A percentile compares a stretch with the other conserved stretches of the same genome.
These are phyloP conservation scores for Lagenidium sp. DNA, from an alignment of 352 stramenopile species.

Conservation along the genomic window DNA sequence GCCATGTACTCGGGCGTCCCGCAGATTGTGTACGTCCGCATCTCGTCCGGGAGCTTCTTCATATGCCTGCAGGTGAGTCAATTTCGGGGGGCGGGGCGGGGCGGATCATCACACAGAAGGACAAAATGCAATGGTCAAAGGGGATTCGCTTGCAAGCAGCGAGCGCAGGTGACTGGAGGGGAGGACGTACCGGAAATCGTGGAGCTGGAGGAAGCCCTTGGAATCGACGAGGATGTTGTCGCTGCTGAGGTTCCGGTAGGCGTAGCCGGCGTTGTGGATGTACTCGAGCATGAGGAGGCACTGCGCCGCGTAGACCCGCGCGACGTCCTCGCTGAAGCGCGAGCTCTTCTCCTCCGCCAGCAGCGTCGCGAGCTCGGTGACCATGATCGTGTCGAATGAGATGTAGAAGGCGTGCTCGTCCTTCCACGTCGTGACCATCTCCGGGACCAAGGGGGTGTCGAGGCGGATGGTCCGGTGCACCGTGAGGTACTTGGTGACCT, in stretches of 20 bases:
- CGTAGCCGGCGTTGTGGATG: slow-evolving; percentile 68
- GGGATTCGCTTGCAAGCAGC: not conserved
- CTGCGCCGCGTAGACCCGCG: slow-evolving; percentile 54
- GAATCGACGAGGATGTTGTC: slow-evolving; percentile 80
- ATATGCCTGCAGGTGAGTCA: slow-evolving; percentile 59
- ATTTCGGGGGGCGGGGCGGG: too few relatives aligned
- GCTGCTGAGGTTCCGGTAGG: slow-evolving; percentile 79
- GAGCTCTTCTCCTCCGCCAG: slow-evolving; percentile 44
- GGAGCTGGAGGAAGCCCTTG: slow-evolving; percentile 72
- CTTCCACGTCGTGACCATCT: slow-evolving; percentile 73
- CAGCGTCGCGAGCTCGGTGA: slow-evolving; percentile 52
- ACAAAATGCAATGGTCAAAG: not conserved
- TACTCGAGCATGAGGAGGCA: slow-evolving; percentile 79
- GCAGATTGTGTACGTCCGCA: slow-evolving; percentile 83
- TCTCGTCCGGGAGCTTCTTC: slow-evolving; percentile 77
- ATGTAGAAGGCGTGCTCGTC: slow-evolving; percentile 76
- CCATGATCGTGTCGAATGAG: slow-evolving; percentile 62
- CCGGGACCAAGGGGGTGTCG: slow-evolving; percentile 55
- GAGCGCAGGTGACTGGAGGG: not conserved
- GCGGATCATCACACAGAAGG: too few relatives aligned
- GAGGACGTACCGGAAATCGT: slow-evolving; percentile 62
- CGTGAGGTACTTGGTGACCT: slow-evolving; percentile 60
- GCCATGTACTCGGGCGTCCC: slow-evolving; percentile 87
- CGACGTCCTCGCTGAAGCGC: slow-evolving; percentile 47
- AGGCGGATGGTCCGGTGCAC: slow-evolving; percentile 58